Evolutionary conservation across 2,329 filamentous ascomycete species (phyloP), one percentile per base, ranked within the genome.

Genomic region (Talaromyces sp.): DNA sequence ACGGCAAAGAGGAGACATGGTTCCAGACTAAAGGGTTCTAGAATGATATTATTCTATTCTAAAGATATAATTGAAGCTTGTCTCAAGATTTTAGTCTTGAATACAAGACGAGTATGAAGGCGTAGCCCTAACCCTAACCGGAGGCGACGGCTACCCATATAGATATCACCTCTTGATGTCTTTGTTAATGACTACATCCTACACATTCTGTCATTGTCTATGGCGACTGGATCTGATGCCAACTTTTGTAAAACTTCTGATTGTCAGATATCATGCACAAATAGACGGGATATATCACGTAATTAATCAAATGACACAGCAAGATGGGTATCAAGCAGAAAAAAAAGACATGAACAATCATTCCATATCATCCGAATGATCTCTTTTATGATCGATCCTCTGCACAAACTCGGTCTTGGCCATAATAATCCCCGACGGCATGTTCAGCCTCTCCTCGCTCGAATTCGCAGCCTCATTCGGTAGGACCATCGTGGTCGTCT

Each of bases 391-490:
- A 55, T 39, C 61, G 58, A 37, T 60, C 50, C 51, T 66, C 60
- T 45, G 62, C 13, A 65, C 64, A 57, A 68, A 62, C 57, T 65
- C 63, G 9, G 60, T 67, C 53, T 62, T 63, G 1, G 63, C 57
- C 41, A 67, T 19, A 11, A 65, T 64, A 28, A 66, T 67, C 5
- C 62, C 64, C 15, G 61, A 60, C 8, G 64, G 59, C 17, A 65
- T 11, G 46, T 60, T 58, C 22, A 60, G 40, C 2, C 46, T 52
- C 25, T 62, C 57, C 33, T 58, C 57, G 15, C 52, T 60, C 10
- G 58, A 62, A 40, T 58, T 59, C n/a, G 19, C 28, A 22, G 17
- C 15, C 22, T 59, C 33, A 17, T 40, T 45, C n/a, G 36, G 52
- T 17, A 53, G 52, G n/a, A 57, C 52, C 9, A 28, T 55, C 11